phyloP scores from a whole-genome alignment of 2,329 filamentous ascomycete species.

The Aureobasidium sp. region DNA sequence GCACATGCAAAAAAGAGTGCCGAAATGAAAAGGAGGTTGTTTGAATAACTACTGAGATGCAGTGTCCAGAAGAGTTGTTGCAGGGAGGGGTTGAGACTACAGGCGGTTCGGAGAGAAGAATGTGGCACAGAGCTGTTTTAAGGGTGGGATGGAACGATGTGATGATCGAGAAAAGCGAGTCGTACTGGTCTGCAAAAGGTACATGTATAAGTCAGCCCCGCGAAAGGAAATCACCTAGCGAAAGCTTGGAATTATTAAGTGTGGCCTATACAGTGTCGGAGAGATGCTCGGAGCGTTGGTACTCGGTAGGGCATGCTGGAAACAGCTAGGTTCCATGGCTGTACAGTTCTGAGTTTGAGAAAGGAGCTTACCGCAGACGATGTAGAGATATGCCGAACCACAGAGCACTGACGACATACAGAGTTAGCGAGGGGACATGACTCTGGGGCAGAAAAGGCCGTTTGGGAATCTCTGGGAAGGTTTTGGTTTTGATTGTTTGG shows the following conservation, averaged over 20 bases:
- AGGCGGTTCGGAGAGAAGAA: background rate
- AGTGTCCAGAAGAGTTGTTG: background rate
- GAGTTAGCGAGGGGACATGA: constrained; percentile 8
- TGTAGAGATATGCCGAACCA: background rate
- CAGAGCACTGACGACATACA: constrained; percentile 11
- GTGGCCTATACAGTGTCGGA: background rate
- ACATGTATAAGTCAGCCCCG: constrained; percentile 9
- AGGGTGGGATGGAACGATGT: background rate
- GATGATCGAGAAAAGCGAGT: background rate
- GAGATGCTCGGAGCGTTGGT: constrained; percentile 8
- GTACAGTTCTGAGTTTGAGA: constrained; percentile 4
- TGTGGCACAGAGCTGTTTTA: background rate
- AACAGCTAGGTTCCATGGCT: constrained; percentile 1
- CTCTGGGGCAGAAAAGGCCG: background rate
- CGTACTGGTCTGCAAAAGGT: background rate
- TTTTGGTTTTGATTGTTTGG: constrained; percentile 6
- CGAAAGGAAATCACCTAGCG: background rate
- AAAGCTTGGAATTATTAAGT: constrained; percentile 5
- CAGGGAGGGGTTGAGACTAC: background rate
- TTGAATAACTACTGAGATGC: background rate
- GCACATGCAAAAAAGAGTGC: background rate
- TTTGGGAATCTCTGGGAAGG: background rate
- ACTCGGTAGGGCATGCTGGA: constrained; percentile 3
- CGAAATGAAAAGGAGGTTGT: background rate
- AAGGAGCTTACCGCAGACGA: constrained; percentile 5